These are phyloP conservation scores for Artemisia tridentata DNA, from an alignment of 129 eudicot genomes.

Conservation along the genomic window DNA sequence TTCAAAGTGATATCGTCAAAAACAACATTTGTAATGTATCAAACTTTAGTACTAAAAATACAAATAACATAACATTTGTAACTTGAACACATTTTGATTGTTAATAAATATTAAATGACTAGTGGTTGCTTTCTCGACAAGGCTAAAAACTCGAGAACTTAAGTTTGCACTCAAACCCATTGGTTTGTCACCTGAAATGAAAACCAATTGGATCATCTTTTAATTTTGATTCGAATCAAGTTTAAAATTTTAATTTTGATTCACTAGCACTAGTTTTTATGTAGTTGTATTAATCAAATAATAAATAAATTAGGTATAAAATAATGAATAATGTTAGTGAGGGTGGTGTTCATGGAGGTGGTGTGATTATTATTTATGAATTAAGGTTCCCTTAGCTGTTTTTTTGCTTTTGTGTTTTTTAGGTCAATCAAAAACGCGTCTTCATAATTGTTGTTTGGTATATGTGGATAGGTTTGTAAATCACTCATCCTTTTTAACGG, in stretches of 20 bases:
- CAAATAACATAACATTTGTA: no score
- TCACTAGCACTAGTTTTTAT: background rate
- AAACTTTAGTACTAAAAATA: no score
- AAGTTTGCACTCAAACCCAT: no score
- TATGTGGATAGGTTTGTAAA: conserved; percentile 16
- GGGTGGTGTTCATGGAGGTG: conserved; percentile 26
- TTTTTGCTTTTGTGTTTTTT: conserved; percentile 7
- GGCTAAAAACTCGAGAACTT: no score
- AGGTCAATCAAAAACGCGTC: conserved; percentile 28
- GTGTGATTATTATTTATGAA: conserved; percentile 10
- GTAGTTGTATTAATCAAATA: background rate
- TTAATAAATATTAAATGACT: no score
- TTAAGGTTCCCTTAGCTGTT: conserved; percentile 20
- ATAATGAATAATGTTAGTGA: background rate
- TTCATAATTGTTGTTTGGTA: conserved; percentile 26
- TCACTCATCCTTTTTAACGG: conserved; percentile 23
- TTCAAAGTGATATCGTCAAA: no score
- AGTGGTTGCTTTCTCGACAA: no score
- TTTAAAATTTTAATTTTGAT: background rate
- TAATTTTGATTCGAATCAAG: no score
- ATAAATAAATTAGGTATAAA: background rate
- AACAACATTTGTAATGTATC: no score
- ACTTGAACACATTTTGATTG: no score
- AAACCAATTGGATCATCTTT: no score
- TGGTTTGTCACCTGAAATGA: no score